These are phyloP conservation scores for Pythium grandisporangium DNA, from an alignment of 352 stramenopile species.

Conservation along the genomic window DNA sequence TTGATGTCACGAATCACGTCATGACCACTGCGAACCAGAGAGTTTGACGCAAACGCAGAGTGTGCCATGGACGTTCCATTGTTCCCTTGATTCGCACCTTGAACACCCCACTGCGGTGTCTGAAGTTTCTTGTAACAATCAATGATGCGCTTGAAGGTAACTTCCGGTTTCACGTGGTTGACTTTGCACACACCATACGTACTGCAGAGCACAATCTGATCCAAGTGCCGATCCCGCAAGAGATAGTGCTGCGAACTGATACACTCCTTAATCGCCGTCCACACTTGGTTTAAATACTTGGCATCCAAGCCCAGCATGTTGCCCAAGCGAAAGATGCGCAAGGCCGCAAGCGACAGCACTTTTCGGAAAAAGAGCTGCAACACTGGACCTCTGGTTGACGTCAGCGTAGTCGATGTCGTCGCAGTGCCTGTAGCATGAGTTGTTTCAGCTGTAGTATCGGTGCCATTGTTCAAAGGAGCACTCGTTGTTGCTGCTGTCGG, in stretches of 20 bases:
- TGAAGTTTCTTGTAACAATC: constrained; percentile 69
- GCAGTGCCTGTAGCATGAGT: constrained; percentile 1
- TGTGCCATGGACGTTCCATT: constrained; percentile 5
- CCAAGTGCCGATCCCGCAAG: constrained; percentile 65
- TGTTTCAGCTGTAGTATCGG: background rate
- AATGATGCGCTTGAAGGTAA: constrained; percentile 75
- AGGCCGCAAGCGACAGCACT: constrained; percentile 71
- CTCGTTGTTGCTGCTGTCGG: constrained; percentile 9
- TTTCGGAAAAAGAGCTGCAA: constrained; percentile 86
- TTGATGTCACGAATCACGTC: constrained; percentile 77
- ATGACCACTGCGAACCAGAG: constrained; percentile 30
- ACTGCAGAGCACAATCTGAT: constrained; percentile 76
- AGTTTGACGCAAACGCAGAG: constrained; percentile 15
- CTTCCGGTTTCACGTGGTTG: constrained; percentile 45
- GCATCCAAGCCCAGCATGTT: constrained; percentile 59
- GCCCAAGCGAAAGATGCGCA: constrained; percentile 68
- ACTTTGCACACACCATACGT: constrained; percentile 85
- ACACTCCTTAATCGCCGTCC: constrained; percentile 80
- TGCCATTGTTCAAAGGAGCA: constrained; percentile 1
- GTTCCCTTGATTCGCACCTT: constrained; percentile 2
- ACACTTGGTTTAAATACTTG: constrained; percentile 77
- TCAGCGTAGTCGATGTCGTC: constrained; percentile 4
- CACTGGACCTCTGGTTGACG: constrained; percentile 22
- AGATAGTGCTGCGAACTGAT: constrained; percentile 52
- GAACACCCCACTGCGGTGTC: constrained; percentile 20